Percentiles rank a stretch among this genome's conserved stretches.
Conservation (phyloP, 1,139 yeast genomes). For the Nematodospora anomalae region DNA sequence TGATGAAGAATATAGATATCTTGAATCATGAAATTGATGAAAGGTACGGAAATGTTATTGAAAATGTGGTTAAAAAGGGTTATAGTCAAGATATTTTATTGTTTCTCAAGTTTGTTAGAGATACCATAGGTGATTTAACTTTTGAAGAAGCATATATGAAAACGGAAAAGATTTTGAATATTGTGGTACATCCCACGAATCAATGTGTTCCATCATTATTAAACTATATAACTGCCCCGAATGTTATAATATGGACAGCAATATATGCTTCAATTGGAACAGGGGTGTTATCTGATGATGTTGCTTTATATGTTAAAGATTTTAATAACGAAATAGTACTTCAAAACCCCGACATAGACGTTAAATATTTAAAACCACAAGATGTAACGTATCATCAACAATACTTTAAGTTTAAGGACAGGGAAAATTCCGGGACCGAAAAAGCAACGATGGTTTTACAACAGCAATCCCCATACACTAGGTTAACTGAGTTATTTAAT, state of each 20-base stretch:
- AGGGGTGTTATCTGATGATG: constrained; percentile 59
- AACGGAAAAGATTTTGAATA: constrained; percentile 80
- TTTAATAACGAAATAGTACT: constrained; percentile 57
- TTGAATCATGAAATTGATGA: constrained; percentile 60
- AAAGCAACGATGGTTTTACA: constrained; percentile 25
- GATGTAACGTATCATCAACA: constrained; percentile 48
- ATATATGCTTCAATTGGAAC: constrained; percentile 72
- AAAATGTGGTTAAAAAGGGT: constrained; percentile 67
- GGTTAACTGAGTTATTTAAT: constrained; percentile 87
- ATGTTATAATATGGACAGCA: constrained; percentile 88
- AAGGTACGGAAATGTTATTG: constrained; percentile 64
- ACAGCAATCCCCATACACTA: constrained; percentile 70
- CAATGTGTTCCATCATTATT: constrained; percentile 70
- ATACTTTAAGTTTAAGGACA: constrained; percentile 28
- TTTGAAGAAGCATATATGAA: constrained; percentile 91
- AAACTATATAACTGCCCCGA: constrained; percentile 92
- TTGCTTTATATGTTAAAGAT: constrained; percentile 70
- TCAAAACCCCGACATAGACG: constrained; percentile 32
- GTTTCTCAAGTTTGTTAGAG: constrained; percentile 75
- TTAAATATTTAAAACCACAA: constrained; percentile 45
- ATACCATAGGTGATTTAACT: constrained; percentile 79
- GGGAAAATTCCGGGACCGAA: constrained; percentile 16
- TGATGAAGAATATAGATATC: constrained; percentile 49
- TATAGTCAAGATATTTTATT: constrained; percentile 82
- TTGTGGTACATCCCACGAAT: constrained; percentile 85